Evolutionary conservation across 441 rosid species (phyloP), one percentile per base, ranked within the genome.

Genomic region (Manihot esculenta): DNA sequence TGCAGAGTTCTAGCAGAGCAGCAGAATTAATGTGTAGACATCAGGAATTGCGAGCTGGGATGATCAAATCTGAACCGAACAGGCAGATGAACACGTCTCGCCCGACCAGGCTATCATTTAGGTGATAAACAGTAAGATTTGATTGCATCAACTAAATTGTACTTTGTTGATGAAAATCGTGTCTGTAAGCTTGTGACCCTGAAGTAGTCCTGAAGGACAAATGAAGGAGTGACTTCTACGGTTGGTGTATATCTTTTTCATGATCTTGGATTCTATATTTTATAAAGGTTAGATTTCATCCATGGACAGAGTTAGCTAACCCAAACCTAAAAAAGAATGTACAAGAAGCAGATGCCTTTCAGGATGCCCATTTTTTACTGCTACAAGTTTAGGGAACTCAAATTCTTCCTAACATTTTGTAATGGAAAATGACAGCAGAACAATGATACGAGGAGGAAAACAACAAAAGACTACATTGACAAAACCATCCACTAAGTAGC

Each of bases 161-260:
- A 35, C 2, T 12, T 0, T 10, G n/a, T 57, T 60, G 14, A 60
- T 60, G 10, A 44, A 3, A 63, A 15, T 44, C 48, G 53, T 38
- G 23, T 48, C 23, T 64, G 3, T 3, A 15, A n/a, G 7, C 10
- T 20, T 64, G 20, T 18, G 55, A 45, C 23, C 50, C 35, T 17
- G 12, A 49, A 50, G 48, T 3, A 5, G 35, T 33, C 30, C 12
- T 24, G 17, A 30, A 13, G 50, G 20, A 64, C 69, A 48, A 48
- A 27, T 65, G 48, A 12, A 66, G 26, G 26, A n/a, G 48, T 66
- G 33, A 66, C 58, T 23, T 68, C 23, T 55, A 68, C 21, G 69
- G 44, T 56, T 15, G 72, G 72, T 45, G 2, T 30, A 41, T 41
- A 35, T 66, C 26, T 21, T 20, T 20, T 63, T 44, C 27, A 18